Base-by-base conservation (phyloP, 352 stramenopile genomes). In the Phytophthora pini region DNA sequence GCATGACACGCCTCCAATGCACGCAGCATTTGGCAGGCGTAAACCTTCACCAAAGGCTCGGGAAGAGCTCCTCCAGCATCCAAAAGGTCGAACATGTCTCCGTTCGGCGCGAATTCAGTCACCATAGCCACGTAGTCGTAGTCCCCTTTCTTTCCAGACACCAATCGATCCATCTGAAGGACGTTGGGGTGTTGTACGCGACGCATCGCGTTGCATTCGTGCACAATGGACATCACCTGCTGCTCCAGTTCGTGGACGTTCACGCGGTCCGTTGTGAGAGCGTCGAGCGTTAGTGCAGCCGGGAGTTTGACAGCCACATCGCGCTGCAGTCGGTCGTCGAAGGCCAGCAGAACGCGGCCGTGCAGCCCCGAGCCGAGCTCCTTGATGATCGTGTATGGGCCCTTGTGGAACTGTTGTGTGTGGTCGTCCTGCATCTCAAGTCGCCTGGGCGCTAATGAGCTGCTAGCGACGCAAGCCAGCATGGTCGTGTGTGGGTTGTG, bases 71-170 rank as follows among this genome's bases (percentile, higher is more conserved):
- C 86, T 0, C 67, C 88, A 51, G 83, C 65, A 15, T 90, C 85
- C 38, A 96, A 74, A 48, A 94, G 72, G 63, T 96, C 84, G 61
- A 96, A 97, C 46, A 97, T 64, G 61, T 97, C 89, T 48, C 89
- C 88, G 17, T 91, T 85, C 0, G 70, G 69, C 3, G 86, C 81
- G 51, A 88, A 92, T 61, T 97, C 87, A 32, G 90, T 85, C 40
- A 94, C 80, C 45, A 97, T 65, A 9, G 84, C 86, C 36, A 88
- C 62, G 56, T 87, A 89, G 27, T 82, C 58, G 55, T 76, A 75
- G 47, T 61, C 55, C 17, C 63, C 63, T 48, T 83, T 82, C 50
- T 67, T 75, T 56, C 75, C 78, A 2, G 74, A 74, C 31, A 90
- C 65, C 17, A 82, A 39, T 1, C 65, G 69, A 13, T 81, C 53